phyloP scores from a whole-genome alignment of 768 basidiomycete genomes.

The Xerocomus spinulosus region DNA sequence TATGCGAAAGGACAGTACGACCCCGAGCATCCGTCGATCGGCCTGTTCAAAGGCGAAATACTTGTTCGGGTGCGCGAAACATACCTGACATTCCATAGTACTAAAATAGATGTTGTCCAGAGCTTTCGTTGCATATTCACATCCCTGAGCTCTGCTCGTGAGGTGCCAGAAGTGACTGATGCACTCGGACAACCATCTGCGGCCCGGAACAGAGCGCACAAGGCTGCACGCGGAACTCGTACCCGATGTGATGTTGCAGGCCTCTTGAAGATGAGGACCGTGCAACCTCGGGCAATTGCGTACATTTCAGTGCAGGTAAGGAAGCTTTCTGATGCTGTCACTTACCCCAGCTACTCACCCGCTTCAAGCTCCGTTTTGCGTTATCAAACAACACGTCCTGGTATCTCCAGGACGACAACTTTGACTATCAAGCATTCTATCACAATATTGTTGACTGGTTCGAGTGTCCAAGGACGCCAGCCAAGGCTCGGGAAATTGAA shows the following conservation, averaged over 20 bases:
- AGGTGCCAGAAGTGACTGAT: not conserved
- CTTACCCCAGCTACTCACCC: not conserved
- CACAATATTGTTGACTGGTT: conserved; percentile 16
- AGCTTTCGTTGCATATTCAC: conserved; percentile 15
- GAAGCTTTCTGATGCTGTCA: too few species aligned
- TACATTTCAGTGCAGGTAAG: conserved; percentile 26
- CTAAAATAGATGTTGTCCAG: too few species aligned
- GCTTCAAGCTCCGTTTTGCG: conserved; percentile 14
- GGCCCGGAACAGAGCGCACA: too few species aligned
- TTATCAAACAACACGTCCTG: conserved; percentile 9
- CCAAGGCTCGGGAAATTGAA: not conserved
- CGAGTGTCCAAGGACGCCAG: conserved; percentile 1
- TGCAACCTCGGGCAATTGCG: conserved; percentile 20
- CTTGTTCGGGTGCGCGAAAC: not conserved
- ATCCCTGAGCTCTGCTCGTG: not conserved
- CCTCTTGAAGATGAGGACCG: conserved; percentile 6
- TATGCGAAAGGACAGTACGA: not conserved
- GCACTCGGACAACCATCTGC: too few species aligned
- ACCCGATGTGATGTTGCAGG: conserved; percentile 7
- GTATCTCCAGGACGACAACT: conserved; percentile 2
- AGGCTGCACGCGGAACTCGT: not conserved
- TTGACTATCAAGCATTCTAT: conserved; percentile 11
- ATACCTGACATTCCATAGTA: not conserved
- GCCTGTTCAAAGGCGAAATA: conserved; percentile 2
- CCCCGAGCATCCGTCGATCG: not conserved